Percentiles rank a stretch among this genome's conserved stretches.
Conservation (phyloP, 108 stramenopile species). For the Fistulifera pelliculosa region DNA sequence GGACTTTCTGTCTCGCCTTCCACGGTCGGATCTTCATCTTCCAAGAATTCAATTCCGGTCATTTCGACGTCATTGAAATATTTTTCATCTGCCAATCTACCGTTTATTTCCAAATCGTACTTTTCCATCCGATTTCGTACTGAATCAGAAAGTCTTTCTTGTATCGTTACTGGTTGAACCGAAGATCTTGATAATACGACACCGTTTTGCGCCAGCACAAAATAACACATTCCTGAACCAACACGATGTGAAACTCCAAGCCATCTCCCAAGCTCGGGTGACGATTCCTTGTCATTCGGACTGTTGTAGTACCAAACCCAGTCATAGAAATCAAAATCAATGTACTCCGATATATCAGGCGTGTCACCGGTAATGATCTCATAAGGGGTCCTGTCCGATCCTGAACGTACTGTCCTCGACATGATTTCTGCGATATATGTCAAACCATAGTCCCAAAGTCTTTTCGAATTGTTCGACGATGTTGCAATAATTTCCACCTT, state of each 20-base stretch:
- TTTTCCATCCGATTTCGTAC: background rate
- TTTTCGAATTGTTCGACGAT: background rate
- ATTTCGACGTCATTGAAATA: background rate
- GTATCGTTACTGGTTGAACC: constrained; percentile 18
- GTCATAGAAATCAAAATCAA: constrained; percentile 35
- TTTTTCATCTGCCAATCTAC: background rate
- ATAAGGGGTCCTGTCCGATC: constrained; percentile 9
- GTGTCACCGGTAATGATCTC: constrained; percentile 28
- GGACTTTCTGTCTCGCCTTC: background rate
- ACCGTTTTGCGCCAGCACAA: constrained; percentile 17
- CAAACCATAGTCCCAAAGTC: constrained; percentile 29
- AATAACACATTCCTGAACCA: constrained; percentile 30
- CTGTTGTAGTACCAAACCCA: constrained; percentile 20
- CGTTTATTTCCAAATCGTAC: constrained; percentile 8
- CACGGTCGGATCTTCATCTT: background rate
- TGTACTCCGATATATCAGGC: constrained; percentile 28
- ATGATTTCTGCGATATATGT: constrained; percentile 12
- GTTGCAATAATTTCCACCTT: constrained; percentile 2
- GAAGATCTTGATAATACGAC: constrained; percentile 15
- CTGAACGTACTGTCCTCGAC: constrained; percentile 1
- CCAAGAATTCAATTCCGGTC: background rate
- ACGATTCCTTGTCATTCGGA: constrained; percentile 1
- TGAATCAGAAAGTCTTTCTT: constrained; percentile 7
- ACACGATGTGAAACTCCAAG: constrained; percentile 26
- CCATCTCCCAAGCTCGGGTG: constrained; percentile 23